Conservation (phyloP, 345 rosid genomes). For the Nephelium lappaceum region DNA sequence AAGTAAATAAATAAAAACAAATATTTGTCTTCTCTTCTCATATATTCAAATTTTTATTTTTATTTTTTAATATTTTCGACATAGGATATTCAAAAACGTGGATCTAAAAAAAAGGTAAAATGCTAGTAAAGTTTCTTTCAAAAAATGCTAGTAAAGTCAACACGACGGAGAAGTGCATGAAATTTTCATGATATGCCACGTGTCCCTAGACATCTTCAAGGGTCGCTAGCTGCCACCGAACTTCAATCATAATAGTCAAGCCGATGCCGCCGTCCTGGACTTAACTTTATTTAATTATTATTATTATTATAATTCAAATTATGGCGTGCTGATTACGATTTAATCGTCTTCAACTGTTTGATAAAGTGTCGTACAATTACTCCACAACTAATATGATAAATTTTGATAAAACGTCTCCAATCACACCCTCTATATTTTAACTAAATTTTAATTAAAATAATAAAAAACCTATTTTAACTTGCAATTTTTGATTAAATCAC, state of each 20-base stretch:
- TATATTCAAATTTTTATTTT: no score
- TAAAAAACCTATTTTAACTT: no score
- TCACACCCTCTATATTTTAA: no score
- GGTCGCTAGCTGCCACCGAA: conserved; percentile 1
- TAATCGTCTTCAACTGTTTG: no score
- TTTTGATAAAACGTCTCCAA: no score
- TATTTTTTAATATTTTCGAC: no score
- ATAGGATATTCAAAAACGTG: no score
- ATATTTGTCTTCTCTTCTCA: no score
- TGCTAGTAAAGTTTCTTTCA: not conserved
- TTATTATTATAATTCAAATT: not conserved
- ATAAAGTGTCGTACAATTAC: no score
- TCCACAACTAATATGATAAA: not conserved
- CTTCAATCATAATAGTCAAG: not conserved
- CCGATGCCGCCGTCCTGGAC: not conserved
- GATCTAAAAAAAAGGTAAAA: not conserved
- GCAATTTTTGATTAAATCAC: no score
- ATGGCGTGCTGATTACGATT: not conserved
- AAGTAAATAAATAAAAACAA: no score
- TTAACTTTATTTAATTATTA: not conserved
- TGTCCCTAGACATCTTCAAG: not conserved
- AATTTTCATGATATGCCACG: not conserved
- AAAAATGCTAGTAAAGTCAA: not conserved
- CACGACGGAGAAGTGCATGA: not conserved
- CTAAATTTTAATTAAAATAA: no score